phyloP scores from a whole-genome alignment of 176 grass and related monocot species.

The Oryza glumipatula region DNA sequence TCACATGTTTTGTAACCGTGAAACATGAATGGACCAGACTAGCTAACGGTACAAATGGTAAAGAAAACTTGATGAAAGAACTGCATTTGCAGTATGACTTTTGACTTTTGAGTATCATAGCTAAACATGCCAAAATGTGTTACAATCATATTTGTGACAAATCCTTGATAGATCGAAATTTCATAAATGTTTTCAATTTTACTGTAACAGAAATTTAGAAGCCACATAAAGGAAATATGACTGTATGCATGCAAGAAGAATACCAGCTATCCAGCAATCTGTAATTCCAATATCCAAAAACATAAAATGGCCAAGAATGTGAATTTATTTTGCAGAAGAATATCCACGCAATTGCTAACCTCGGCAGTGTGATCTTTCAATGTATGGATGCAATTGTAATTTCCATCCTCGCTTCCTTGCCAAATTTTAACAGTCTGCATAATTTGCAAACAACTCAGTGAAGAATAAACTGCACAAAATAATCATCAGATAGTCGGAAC shows the following conservation, averaged over 20 bases:
- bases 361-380: constrained; percentile 87
- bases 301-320: not conserved
- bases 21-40: constrained; percentile 26
- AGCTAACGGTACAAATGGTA: constrained; percentile 1
- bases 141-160: not conserved
- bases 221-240: constrained; percentile 4
- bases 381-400: constrained; percentile 71
- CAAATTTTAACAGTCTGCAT: constrained; percentile 96
- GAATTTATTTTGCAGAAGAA: not conserved
- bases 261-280: constrained; percentile 1
- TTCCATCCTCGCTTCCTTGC: constrained; percentile 84
- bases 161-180: not conserved
- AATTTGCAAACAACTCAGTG: constrained; percentile 48
- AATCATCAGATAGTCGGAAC: not conserved
- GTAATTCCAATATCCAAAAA: not conserved
- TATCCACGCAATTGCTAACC: constrained; percentile 49
- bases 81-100: not conserved
- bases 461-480: constrained; percentile 21
- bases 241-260: not conserved
- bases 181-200: constrained; percentile 8
- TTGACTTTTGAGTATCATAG: constrained; percentile 1
- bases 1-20: not conserved
- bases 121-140: constrained; percentile 26
- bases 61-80: not conserved
- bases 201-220: not conserved